Base-by-base conservation (phyloP, 2,329 filamentous ascomycete species). In the Sarocladium kiliense region DNA sequence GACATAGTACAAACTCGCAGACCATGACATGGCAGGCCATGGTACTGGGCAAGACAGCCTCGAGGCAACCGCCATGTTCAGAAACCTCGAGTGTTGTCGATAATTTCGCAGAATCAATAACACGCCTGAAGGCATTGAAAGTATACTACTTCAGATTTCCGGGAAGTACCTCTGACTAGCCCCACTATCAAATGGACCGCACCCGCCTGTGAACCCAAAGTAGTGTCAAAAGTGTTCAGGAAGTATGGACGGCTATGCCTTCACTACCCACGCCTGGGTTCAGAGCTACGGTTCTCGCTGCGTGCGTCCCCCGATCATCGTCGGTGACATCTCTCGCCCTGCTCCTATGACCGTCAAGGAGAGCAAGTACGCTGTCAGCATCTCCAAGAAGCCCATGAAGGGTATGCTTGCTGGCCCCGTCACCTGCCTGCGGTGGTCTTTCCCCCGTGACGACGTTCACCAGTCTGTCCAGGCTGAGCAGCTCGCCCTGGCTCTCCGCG, bases 321-420 rank as follows among this genome's bases (percentile, higher is more conserved):
- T 97, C 66, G 94, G 94, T 77, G 94, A 99, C 75, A 93, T 99
- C 76, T 97, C 93, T 61, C 93, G 94, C 65, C 94, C 94, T 63
- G 87, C 86, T 64, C 89, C 94, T 65, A 99, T 99, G 94, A 97
- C 94, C 58, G 94, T 99, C 78, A 99, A 99, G 88, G 94, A 99
- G 85, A 96, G 90, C 77, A 96, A 97, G 83, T 99, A 96, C 78
- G 94, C 94, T 64, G 93, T 91, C 60, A 92, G 88, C 56, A 85
- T 97, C 75, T 93, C 92, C 74, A 93, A 89, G 81, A 97, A 97
- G 86, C 92, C 94, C 77, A 97, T 99, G 94, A 99, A 99, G 90
- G 94, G 94, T 75, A 99, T 99, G 94, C 86, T 99, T 73, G 99
- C 94, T 76, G 94, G 94, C 58, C 94, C 94, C 66, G 95, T 99